A percentile compares a stretch with the other conserved stretches of the same genome.
These are phyloP conservation scores for Dactylellina drechsleri DNA, from an alignment of 2,329 filamentous ascomycete species.

Conservation along the genomic window DNA sequence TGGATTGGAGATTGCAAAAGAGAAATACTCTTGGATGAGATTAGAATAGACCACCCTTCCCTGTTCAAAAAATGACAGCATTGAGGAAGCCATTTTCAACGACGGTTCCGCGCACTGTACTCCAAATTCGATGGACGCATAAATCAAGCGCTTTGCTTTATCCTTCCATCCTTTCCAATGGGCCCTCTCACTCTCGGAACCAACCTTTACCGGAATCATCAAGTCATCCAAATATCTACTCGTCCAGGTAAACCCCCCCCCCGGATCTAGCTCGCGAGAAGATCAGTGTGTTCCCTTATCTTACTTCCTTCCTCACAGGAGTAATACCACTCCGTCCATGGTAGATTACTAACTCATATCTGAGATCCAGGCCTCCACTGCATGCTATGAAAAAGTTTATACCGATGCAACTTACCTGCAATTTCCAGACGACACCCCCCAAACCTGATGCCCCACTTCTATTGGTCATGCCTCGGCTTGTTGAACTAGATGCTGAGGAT, in stretches of 20 bases:
- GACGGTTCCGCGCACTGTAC: not conserved
- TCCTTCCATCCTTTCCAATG: slow-evolving; percentile 37
- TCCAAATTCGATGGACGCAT: slow-evolving; percentile 29
- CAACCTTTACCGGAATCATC: slow-evolving; percentile 20
- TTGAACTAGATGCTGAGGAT: slow-evolving; percentile 16
- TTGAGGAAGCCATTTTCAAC: not conserved
- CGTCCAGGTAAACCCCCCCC: slow-evolving; percentile 18
- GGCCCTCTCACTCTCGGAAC: slow-evolving; percentile 31
- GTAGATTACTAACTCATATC: not conserved
- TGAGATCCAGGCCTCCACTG: slow-evolving; percentile 20
- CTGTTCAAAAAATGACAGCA: not conserved
- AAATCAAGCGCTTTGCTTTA: slow-evolving; percentile 14
- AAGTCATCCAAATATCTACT: slow-evolving; percentile 12
- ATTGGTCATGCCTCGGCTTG: slow-evolving; percentile 40
- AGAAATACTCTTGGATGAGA: too few species aligned
- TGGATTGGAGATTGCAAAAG: too few species aligned
- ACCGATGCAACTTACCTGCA: slow-evolving; percentile 52
- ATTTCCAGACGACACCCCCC: slow-evolving; percentile 51
- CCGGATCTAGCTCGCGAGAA: not conserved
- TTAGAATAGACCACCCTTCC: too few species aligned
- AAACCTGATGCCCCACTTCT: slow-evolving; percentile 38
- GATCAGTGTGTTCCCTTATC: too few species aligned
- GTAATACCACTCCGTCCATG: too few species aligned
- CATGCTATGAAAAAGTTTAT: slow-evolving; percentile 52
- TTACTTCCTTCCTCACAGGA: too few species aligned